Evolutionary conservation across 257 asterid genomes (phyloP).

Genomic region (Solanum chilense): DNA sequence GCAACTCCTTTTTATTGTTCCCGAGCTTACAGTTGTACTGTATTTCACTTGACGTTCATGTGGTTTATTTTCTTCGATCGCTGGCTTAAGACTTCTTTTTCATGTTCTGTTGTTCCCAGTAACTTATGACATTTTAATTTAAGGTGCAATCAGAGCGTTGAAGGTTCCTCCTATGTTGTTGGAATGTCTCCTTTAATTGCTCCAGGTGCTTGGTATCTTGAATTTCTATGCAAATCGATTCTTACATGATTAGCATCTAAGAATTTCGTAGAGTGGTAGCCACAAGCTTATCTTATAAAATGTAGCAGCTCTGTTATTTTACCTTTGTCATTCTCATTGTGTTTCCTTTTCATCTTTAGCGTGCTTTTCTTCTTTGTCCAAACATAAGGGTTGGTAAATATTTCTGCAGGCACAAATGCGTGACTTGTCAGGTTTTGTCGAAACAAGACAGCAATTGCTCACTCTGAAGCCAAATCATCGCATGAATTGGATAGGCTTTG

Average conservation of each 20-base stretch:
- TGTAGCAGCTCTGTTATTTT: neutral
- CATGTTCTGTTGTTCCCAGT: neutral
- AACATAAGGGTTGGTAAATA: neutral
- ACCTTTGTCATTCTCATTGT: neutral
- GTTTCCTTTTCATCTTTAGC: neutral
- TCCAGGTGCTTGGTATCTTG: neutral
- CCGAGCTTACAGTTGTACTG: neutral
- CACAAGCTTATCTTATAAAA: neutral
- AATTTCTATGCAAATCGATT: neutral
- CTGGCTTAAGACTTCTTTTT: neutral
- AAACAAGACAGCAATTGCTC: constrained; percentile 91
- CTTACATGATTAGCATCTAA: neutral
- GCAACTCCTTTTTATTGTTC: neutral
- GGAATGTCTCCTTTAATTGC: neutral
- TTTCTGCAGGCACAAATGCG: constrained; percentile 93
- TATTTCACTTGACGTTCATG: neutral
- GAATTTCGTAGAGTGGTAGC: neutral
- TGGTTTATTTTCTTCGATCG: neutral
- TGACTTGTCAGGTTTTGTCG: constrained; percentile 95
- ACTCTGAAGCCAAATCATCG: constrained; percentile 95
- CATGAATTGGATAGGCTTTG: constrained; percentile 99
- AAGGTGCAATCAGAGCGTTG: neutral
- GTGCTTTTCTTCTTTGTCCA: constrained; percentile 4
- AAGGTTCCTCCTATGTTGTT: neutral
- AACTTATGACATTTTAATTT: neutral